Conservation (phyloP, 352 stramenopile genomes). For the Phytophthora pseudosyringae region DNA sequence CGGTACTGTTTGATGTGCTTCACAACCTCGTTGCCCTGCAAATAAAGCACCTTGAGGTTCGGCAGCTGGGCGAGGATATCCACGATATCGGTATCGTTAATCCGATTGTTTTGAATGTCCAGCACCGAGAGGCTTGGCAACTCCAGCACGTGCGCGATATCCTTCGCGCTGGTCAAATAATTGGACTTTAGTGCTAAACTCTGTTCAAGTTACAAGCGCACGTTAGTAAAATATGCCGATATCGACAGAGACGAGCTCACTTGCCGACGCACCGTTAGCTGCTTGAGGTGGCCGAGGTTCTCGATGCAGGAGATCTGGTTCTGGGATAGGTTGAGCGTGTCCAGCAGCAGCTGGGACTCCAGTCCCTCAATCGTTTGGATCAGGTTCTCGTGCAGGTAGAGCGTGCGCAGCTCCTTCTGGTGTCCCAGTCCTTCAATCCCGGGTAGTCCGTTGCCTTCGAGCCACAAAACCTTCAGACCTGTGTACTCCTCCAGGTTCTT, state of each 20-base stretch:
- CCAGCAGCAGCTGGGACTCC: slow-evolving; percentile 56
- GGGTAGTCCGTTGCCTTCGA: slow-evolving; percentile 93
- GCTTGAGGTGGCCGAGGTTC: slow-evolving; percentile 75
- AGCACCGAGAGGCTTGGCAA: slow-evolving; percentile 74
- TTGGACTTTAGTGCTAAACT: slow-evolving; percentile 82
- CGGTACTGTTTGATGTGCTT: slow-evolving; percentile 90
- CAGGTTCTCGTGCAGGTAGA: slow-evolving; percentile 96
- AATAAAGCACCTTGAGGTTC: slow-evolving; percentile 85
- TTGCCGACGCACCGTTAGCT: slow-evolving; percentile 57
- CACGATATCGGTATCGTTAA: slow-evolving; percentile 65
- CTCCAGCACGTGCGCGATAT: slow-evolving; percentile 70
- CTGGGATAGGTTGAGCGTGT: slow-evolving; percentile 85
- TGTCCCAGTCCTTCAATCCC: slow-evolving; percentile 92
- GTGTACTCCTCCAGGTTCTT: slow-evolving; percentile 96
- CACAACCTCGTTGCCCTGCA: slow-evolving; percentile 87
- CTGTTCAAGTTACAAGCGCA: slow-evolving; percentile 19
- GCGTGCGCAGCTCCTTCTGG: slow-evolving; percentile 86
- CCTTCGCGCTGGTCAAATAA: slow-evolving; percentile 63
- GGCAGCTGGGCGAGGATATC: slow-evolving; percentile 75
- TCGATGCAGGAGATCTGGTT: slow-evolving; percentile 84
- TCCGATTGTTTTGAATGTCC: slow-evolving; percentile 87
- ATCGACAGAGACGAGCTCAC: slow-evolving; percentile 20
- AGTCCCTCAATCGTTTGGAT: slow-evolving; percentile 93
- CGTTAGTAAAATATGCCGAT: not conserved
- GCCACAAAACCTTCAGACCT: slow-evolving; percentile 93